These are phyloP conservation scores for Conringia planisiliqua DNA, from an alignment of 345 rosid species.

Conservation along the genomic window DNA sequence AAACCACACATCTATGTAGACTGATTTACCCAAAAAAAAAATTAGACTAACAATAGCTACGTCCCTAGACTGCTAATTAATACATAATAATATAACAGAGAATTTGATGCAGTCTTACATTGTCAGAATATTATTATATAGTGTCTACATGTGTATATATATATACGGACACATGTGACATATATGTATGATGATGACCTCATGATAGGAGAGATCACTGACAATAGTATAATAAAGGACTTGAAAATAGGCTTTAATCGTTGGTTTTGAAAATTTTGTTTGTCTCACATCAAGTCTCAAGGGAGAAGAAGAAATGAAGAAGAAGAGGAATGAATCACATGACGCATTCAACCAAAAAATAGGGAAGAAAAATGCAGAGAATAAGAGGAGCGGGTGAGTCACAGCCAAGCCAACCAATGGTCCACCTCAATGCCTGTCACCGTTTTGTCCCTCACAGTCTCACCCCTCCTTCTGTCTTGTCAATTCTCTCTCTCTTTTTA, in stretches of 20 bases:
- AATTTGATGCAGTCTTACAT: constrained; percentile 33
- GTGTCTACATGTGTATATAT: neutral
- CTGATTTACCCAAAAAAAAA: neutral
- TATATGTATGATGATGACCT: constrained; percentile 34
- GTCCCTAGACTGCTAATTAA: neutral
- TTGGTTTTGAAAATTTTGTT: neutral
- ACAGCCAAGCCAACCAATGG: constrained; percentile 33
- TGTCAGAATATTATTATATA: constrained; percentile 17
- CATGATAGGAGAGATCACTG: constrained; percentile 40
- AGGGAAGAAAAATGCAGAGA: constrained; percentile 7
- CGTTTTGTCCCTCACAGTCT: constrained; percentile 35
- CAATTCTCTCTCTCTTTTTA: constrained; percentile 14
- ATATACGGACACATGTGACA: constrained; percentile 18
- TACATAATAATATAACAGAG: constrained; percentile 10
- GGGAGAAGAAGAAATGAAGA: neutral
- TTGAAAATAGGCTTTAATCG: constrained; percentile 35
- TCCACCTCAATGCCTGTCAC: constrained; percentile 33
- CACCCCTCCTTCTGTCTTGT: constrained; percentile 27
- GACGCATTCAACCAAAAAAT: constrained; percentile 12
- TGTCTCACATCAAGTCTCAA: neutral
- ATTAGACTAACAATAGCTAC: neutral
- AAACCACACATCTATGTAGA: neutral
- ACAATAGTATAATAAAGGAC: constrained; percentile 13
- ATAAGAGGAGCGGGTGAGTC: constrained; percentile 12
- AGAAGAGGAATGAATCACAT: constrained; percentile 21